A percentile compares a stretch with the other conserved stretches of the same genome.
Evolutionary conservation across 2,329 filamentous ascomycete genomes (phyloP).

Genomic region (Trichophyton rubrum): DNA sequence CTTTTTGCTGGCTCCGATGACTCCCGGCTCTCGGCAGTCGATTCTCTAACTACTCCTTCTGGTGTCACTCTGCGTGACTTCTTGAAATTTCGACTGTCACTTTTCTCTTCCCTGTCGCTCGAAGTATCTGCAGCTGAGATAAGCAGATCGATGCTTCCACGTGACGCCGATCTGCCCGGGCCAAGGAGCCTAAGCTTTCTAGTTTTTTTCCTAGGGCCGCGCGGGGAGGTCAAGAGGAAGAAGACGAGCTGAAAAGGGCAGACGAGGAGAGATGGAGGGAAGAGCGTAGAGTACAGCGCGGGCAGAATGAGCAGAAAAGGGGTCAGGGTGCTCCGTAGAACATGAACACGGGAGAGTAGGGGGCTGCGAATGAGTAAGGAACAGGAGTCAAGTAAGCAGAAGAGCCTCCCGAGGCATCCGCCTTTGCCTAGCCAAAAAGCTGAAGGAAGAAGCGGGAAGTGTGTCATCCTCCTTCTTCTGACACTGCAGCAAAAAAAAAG

Average conservation of each 20-base stretch:
- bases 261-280: not conserved
- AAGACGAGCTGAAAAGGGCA: not conserved
- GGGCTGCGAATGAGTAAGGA: no score
- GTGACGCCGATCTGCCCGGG: not conserved
- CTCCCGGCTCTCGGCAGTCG: no score
- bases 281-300: not conserved
- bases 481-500: no score
- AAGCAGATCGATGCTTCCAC: not conserved
- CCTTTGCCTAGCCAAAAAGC: not conserved
- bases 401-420: not conserved
- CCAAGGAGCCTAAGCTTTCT: constrained; percentile 2
- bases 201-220: not conserved
- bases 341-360: no score
- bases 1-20: no score
- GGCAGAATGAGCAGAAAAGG: not conserved
- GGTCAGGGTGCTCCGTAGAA: no score
- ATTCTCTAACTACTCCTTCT: no score
- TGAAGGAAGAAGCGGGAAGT: no score
- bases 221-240: not conserved
- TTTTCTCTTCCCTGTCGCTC: not conserved
- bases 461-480: no score
- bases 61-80: no score
- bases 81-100: no score
- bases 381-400: not conserved
- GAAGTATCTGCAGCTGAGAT: not conserved